phyloP scores from a whole-genome alignment of 1,139 yeast genomes.

The Pichia sp. region DNA sequence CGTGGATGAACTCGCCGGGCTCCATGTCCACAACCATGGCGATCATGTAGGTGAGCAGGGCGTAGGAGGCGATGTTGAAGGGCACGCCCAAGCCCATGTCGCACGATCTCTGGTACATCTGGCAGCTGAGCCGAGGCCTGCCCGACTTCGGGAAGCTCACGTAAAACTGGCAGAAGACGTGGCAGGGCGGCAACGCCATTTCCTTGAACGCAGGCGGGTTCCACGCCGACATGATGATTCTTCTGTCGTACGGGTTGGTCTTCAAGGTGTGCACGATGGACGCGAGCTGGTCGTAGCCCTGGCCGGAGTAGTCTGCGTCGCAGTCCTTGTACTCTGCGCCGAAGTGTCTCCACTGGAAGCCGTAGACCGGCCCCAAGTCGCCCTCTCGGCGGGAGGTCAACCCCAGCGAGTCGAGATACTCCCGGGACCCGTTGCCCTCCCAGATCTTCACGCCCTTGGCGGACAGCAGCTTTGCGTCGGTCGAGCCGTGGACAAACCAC shows the following conservation, averaged over 20 bases:
- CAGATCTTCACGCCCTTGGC: constrained; percentile 90
- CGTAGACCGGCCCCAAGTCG: constrained; percentile 96
- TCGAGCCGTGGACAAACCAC: constrained; percentile 89
- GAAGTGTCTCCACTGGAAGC: constrained; percentile 99
- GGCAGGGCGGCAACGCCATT: constrained; percentile 99
- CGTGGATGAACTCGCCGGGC: constrained; percentile 91
- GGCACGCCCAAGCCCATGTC: constrained; percentile 99
- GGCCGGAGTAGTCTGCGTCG: constrained; percentile 77
- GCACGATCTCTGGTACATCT: constrained; percentile 93
- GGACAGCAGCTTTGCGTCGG: constrained; percentile 75
- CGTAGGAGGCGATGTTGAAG: constrained; percentile 94
- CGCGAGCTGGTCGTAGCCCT: constrained; percentile 86
- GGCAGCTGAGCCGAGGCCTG: constrained; percentile 74
- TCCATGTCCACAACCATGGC: constrained; percentile 93
- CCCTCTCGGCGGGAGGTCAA: constrained; percentile 79
- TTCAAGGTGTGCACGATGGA: constrained; percentile 76
- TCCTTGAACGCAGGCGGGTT: constrained; percentile 89
- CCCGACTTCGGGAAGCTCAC: constrained; percentile 65
- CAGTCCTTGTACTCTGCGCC: constrained; percentile 89
- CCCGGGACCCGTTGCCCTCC: constrained; percentile 99
- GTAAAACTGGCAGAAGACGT: constrained; percentile 91
- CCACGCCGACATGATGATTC: constrained; percentile 97
- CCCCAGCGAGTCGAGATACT: constrained; percentile 80
- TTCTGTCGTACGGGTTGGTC: constrained; percentile 86
- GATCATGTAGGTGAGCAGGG: constrained; percentile 86